These are phyloP conservation scores for Xylariomycetidae sp. DNA, from an alignment of 2,329 filamentous ascomycete genomes.

Conservation along the genomic window DNA sequence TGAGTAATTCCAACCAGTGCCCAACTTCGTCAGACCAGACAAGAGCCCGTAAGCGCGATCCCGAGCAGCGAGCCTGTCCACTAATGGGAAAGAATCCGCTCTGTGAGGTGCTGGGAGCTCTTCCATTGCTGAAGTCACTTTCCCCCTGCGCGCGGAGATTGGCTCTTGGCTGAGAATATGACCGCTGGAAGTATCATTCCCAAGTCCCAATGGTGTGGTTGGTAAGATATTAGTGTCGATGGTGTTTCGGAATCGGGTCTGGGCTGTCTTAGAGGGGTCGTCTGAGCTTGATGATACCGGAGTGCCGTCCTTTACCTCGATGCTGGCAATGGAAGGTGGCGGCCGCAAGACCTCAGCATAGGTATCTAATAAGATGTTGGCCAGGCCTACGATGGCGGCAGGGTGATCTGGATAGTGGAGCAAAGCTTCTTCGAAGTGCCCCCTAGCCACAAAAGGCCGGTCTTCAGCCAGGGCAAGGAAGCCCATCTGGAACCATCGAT, in stretches of 20 bases:
- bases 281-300: no score
- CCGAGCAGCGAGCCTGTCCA: conserved; percentile 80
- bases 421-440: conserved; percentile 76
- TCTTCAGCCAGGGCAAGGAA: conserved; percentile 57
- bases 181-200: conserved; percentile 14
- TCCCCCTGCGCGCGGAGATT: conserved; percentile 9
- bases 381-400: conserved; percentile 72
- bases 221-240: no score
- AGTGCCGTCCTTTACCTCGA: no score
- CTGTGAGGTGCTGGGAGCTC: conserved; percentile 47
- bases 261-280: no score
- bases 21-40: conserved; percentile 75
- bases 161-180: conserved; percentile 7
- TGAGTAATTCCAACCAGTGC: conserved; percentile 80
- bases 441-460: conserved; percentile 61
- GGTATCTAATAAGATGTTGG: conserved; percentile 79
- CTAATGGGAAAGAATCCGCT: conserved; percentile 58
- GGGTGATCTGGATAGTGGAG: conserved; percentile 75
- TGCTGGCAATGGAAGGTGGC: conserved; percentile 43
- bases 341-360: conserved; percentile 65
- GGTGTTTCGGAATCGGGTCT: no score
- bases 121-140: conserved; percentile 25
- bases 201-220: conserved; percentile 42
- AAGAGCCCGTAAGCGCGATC: conserved; percentile 84
- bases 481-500: conserved; percentile 48